These are phyloP conservation scores for Penicillium sp. DNA, from an alignment of 2,329 filamentous ascomycete genomes.

Conservation along the genomic window DNA sequence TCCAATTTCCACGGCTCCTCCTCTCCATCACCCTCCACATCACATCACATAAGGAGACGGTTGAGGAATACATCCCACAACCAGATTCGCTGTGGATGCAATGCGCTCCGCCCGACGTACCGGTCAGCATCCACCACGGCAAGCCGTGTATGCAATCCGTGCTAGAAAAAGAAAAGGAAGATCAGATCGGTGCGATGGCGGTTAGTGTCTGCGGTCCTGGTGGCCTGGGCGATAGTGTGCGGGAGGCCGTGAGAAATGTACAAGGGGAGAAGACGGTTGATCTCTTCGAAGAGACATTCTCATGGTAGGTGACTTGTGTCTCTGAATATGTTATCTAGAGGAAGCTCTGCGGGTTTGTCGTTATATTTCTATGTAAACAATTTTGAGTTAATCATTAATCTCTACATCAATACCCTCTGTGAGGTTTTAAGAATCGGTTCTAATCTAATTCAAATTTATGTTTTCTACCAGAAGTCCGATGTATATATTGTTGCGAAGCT, in stretches of 20 bases:
- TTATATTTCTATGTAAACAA: not conserved
- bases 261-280: conserved; percentile 34
- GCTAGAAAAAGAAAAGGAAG: conserved; percentile 26
- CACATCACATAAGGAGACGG: conserved; percentile 23
- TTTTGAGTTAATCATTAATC: not conserved
- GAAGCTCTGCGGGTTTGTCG: not conserved
- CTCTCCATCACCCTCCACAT: conserved; percentile 32
- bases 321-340: not conserved
- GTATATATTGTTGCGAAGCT: not conserved
- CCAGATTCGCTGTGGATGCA: conserved; percentile 28
- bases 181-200: conserved; percentile 35
- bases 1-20: conserved; percentile 24
- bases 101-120: conserved; percentile 24
- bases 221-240: conserved; percentile 37
- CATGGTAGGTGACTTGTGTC: conserved; percentile 27
- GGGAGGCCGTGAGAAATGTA: conserved; percentile 30
- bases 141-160: conserved; percentile 28
- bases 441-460: not conserved
- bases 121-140: conserved; percentile 26
- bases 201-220: conserved; percentile 42
- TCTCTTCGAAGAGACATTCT: conserved; percentile 39
- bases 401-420: not conserved
- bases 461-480: not conserved
- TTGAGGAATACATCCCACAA: conserved; percentile 26
- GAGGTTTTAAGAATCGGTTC: not conserved